A percentile compares a stretch with the other conserved stretches of the same genome.
These are phyloP conservation scores for Termitomyces sp. DNA, from an alignment of 768 basidiomycete species.

Conservation along the genomic window DNA sequence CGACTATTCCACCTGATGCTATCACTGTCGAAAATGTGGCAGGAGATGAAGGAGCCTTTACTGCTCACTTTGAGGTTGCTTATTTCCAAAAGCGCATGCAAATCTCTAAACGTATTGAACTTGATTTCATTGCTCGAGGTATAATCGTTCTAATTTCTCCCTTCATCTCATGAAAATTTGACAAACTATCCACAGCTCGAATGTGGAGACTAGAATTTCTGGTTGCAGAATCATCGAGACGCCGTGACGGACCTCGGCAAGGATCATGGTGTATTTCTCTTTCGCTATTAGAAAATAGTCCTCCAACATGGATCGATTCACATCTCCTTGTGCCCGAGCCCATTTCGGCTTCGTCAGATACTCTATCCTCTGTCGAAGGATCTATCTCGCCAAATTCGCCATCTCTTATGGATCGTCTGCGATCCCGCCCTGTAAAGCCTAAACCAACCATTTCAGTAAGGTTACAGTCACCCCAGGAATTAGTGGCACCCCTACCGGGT, in stretches of 20 bases:
- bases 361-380: background rate
- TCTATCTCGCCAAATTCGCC: background rate
- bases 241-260: constrained; percentile 13
- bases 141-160: background rate
- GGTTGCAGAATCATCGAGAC: constrained; percentile 17
- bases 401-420: constrained; percentile 8
- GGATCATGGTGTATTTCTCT: constrained; percentile 48
- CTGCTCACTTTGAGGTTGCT: constrained; percentile 42
- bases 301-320: constrained; percentile 53
- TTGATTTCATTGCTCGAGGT: constrained; percentile 66
- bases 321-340: constrained; percentile 37
- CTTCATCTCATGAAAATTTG: background rate
- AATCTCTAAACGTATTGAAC: constrained; percentile 41
- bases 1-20: constrained; percentile 40
- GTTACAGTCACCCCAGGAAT: constrained; percentile 28
- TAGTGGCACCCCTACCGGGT: constrained; percentile 20
- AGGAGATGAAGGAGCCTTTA: constrained; percentile 48
- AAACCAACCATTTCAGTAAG: constrained; percentile 31
- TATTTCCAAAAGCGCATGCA: constrained; percentile 72
- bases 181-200: constrained; percentile 30
- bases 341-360: background rate
- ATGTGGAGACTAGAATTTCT: constrained; percentile 51
- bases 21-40: constrained; percentile 48
- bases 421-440: constrained; percentile 12
- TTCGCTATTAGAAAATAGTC: constrained; percentile 47